These are phyloP conservation scores for Chiua virens DNA, from an alignment of 768 basidiomycete species.

Conservation along the genomic window DNA sequence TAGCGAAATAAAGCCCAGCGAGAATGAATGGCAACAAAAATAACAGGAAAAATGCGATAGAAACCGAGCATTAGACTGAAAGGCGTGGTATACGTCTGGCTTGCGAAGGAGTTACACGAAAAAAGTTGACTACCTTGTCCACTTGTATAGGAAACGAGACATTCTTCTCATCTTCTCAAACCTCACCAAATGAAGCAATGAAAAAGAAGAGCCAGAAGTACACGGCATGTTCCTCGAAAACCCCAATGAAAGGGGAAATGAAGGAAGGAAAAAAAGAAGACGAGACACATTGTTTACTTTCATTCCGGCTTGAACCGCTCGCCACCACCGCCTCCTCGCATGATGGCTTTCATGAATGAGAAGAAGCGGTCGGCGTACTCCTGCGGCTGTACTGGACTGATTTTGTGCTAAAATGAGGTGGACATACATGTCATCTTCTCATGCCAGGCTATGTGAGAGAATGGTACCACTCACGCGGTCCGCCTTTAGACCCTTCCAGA, in stretches of 20 bases:
- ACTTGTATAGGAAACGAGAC: background rate
- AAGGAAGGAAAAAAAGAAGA: background rate
- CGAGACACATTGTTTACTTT: slow-evolving; percentile 2
- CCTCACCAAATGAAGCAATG: slow-evolving; percentile 8
- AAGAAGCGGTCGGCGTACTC: slow-evolving; percentile 93
- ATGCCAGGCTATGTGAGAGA: background rate
- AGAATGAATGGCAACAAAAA: background rate
- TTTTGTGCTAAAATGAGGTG: slow-evolving; percentile 68
- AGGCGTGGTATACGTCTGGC: slow-evolving; percentile 17
- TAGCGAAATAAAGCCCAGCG: background rate
- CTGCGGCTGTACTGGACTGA: slow-evolving; percentile 85
- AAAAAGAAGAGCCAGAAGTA: slow-evolving; percentile 2
- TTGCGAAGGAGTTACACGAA: slow-evolving; percentile 9
- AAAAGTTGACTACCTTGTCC: slow-evolving; percentile 4
- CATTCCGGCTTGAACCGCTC: slow-evolving; percentile 48
- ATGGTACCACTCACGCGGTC: slow-evolving; percentile 69
- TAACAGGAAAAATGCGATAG: background rate
- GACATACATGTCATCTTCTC: slow-evolving; percentile 6
- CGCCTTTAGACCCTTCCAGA: slow-evolving; percentile 88
- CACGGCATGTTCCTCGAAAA: slow-evolving; percentile 8
- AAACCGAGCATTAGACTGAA: slow-evolving; percentile 11
- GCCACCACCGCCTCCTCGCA: slow-evolving; percentile 77
- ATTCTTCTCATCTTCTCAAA: background rate
- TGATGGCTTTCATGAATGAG: slow-evolving; percentile 79
- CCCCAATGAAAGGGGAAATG: background rate